These are phyloP conservation scores for Vicia faba DNA, from an alignment of 306 rosid genomes.

Conservation along the genomic window DNA sequence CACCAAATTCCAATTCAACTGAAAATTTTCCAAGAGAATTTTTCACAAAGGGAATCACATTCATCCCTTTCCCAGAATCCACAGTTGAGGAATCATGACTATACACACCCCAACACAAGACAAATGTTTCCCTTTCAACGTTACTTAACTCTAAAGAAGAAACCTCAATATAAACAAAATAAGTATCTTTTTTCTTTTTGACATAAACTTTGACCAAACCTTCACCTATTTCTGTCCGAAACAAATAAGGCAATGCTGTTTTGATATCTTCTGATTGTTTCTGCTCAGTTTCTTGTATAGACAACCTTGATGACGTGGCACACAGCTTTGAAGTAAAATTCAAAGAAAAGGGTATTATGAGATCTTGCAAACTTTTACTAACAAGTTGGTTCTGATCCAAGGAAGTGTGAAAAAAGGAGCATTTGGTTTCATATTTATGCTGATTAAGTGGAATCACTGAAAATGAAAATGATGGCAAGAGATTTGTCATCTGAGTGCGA, in stretches of 20 bases:
- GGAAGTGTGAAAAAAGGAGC: slow-evolving; percentile 34
- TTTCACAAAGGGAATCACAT: slow-evolving; percentile 42
- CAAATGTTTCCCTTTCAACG: slow-evolving; percentile 36
- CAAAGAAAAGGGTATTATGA: slow-evolving; percentile 5
- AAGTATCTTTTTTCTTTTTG: slow-evolving; percentile 49
- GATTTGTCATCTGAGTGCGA: slow-evolving; percentile 53
- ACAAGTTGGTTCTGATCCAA: slow-evolving; percentile 25
- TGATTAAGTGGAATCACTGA: slow-evolving; percentile 39
- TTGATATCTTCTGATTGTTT: slow-evolving; percentile 41
- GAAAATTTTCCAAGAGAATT: slow-evolving; percentile 46
- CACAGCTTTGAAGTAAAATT: slow-evolving; percentile 38
- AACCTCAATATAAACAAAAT: slow-evolving; percentile 61
- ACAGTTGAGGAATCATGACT: slow-evolving; percentile 56
- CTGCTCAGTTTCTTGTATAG: slow-evolving; percentile 46
- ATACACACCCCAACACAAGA: slow-evolving; percentile 72
- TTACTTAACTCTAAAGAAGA: slow-evolving; percentile 43
- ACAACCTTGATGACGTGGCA: slow-evolving; percentile 50
- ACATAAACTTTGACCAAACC: slow-evolving; percentile 72
- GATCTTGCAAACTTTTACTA: slow-evolving; percentile 35
- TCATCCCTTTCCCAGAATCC: slow-evolving; percentile 40
- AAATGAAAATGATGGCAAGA: slow-evolving; percentile 43
- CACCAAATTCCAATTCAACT: slow-evolving; percentile 70
- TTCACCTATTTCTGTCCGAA: slow-evolving; percentile 73
- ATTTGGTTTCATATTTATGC: slow-evolving; percentile 28
- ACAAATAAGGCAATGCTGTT: slow-evolving; percentile 57